Percentiles rank a stretch among this genome's conserved stretches.
Conservation (phyloP, 176 grass and related monocot species). For the Puya raimondii region DNA sequence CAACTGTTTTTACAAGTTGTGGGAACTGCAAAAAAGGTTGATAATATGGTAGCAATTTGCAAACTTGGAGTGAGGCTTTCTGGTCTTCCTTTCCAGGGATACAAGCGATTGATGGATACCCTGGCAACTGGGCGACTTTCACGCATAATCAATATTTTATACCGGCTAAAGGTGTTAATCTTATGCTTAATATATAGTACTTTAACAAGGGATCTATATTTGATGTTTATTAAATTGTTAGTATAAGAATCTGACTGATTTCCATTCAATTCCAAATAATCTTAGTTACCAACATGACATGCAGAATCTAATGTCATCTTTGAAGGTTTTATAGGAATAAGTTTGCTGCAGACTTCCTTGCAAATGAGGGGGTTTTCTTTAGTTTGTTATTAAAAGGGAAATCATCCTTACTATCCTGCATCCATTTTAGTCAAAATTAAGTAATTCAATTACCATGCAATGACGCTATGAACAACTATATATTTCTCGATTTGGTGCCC, state of each 20-base stretch:
- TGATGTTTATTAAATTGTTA: not conserved
- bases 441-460: too few species aligned
- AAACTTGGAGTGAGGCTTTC: slow-evolving; percentile 64
- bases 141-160: slow-evolving; percentile 65
- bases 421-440: too few species aligned
- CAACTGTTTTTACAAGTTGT: slow-evolving; percentile 94
- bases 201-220: not conserved
- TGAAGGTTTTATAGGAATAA: not conserved
- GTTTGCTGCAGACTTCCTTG: not conserved
- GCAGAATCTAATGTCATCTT: not conserved
- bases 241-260: not conserved
- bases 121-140: slow-evolving; percentile 63
- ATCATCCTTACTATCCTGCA: too few species aligned
- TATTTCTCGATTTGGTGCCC: too few species aligned
- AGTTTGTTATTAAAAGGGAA: too few species aligned
- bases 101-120: slow-evolving; percentile 61
- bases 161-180: slow-evolving; percentile 68
- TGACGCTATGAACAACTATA: too few species aligned
- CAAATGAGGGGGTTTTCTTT: too few species aligned
- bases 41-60: slow-evolving; percentile 64
- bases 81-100: slow-evolving; percentile 60
- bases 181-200: slow-evolving; percentile 1
- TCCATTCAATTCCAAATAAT: not conserved
- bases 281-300: not conserved
- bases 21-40: slow-evolving; percentile 81